Evolutionary conservation across 2,329 filamentous ascomycete genomes (phyloP), one percentile per base, ranked within the genome.

Genomic region (Aspergillus oerlinghausenensis): DNA sequence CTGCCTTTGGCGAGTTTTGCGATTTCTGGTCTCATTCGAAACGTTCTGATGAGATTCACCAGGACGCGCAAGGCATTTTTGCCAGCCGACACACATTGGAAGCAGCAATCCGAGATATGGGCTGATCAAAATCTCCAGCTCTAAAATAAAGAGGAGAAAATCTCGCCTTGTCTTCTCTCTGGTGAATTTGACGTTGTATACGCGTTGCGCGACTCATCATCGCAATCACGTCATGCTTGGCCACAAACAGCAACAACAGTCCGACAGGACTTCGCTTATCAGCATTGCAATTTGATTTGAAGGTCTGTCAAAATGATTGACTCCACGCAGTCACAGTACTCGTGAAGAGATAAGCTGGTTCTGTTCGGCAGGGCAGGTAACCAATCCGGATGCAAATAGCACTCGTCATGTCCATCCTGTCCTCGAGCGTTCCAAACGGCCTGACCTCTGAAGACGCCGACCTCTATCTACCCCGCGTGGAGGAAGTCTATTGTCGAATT

Each of bases 181-280:
- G 29, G 1, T 3, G 48, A 29, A 10, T 7, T n/a, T 35, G 2
- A 8, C 10, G 6, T 19, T n/a, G 47, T 21, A 9, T 19, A 32
- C 19, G 45, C 21, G 59, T 61, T 59, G 59, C 54, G 59, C 57
- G 23, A 61, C 50, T 58, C 49, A 50, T 29, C 49, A 28, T 25
- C 38, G 43, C 56, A 62, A 68, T 63, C 63, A 67, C 67, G 67
- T 61, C 61, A 70, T 70, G 51, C 56, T 56, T 61, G 54, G 57
- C 43, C 43, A 47, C 21, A 1, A 10, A 3, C 19, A 45, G 21
- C 42, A 45, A 45, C 19, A 5, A 10, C 10, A 17, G 14, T 23
- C 11, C 10, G 14, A 19, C 23, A 47, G 19, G 10, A 8, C 10
- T 14, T 7, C 7, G 4, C 10, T 19, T 23, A 47, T 38, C 32